These are phyloP conservation scores for Hanseniaspora taiwanica DNA, from an alignment of 805 yeast genomes.

Conservation along the genomic window DNA sequence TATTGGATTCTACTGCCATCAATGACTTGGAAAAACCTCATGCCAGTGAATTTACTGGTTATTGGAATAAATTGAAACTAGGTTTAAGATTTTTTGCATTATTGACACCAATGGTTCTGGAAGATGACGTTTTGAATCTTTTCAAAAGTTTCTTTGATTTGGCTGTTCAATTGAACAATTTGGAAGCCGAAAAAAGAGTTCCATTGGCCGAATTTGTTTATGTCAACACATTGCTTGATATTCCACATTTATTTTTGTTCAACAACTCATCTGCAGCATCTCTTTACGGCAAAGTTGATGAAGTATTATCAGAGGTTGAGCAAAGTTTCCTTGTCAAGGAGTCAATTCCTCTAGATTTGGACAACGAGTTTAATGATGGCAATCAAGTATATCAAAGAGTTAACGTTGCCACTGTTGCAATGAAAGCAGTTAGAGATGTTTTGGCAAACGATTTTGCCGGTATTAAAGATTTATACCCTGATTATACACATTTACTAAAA, in stretches of 20 bases:
- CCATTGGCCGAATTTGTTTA: slow-evolving; percentile 58
- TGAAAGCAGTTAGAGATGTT: slow-evolving; percentile 34
- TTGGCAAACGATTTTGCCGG: slow-evolving; percentile 31
- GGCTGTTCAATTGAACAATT: slow-evolving; percentile 44
- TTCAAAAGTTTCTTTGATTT: slow-evolving; percentile 40
- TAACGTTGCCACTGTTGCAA: slow-evolving; percentile 34
- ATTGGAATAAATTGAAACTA: slow-evolving; percentile 60
- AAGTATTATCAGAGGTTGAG: slow-evolving; percentile 34
- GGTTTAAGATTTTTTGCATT: slow-evolving; percentile 57
- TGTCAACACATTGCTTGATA: slow-evolving; percentile 43
- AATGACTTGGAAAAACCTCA: slow-evolving; percentile 6
- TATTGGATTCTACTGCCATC: slow-evolving; percentile 11
- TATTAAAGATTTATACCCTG: slow-evolving; percentile 26
- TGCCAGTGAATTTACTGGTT: slow-evolving; percentile 34
- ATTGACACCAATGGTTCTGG: slow-evolving; percentile 46
- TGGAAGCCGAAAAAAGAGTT: slow-evolving; percentile 26
- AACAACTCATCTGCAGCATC: slow-evolving; percentile 19
- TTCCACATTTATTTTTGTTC: slow-evolving; percentile 51
- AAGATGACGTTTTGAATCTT: slow-evolving; percentile 34
- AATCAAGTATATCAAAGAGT: slow-evolving; percentile 37
- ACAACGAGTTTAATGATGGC: slow-evolving; percentile 15
- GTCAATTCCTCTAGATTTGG: background rate
- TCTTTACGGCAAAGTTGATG: slow-evolving; percentile 25
- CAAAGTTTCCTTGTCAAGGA: slow-evolving; percentile 11
- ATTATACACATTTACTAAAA: slow-evolving; percentile 14